phyloP scores from a whole-genome alignment of 192 early-diverging fungal genomes.

The Spizellomyces sp. region DNA sequence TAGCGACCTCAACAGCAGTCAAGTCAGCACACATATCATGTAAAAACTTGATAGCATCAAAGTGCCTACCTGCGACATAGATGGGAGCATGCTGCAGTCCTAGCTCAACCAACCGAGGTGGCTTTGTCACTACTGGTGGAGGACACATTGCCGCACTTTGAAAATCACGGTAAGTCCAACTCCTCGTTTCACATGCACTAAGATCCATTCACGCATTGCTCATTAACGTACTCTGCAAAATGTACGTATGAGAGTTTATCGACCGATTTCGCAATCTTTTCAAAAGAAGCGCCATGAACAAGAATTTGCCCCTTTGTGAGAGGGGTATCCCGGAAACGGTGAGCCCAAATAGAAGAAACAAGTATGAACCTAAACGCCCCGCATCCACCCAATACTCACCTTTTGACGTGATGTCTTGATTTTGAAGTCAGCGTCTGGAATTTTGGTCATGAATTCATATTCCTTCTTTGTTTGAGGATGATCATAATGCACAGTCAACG shows the following conservation, averaged over 20 bases:
- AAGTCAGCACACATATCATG: background rate
- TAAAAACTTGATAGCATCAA: background rate
- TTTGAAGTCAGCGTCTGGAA: constrained; percentile 56
- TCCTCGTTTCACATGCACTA: background rate
- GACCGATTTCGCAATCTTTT: constrained; percentile 40
- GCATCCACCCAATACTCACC: constrained; percentile 28
- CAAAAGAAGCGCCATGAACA: constrained; percentile 35
- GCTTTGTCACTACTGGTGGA: constrained; percentile 10
- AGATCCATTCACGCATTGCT: background rate
- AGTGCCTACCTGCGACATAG: constrained; percentile 32
- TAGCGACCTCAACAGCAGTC: constrained; percentile 49
- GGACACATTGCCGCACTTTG: constrained; percentile 16
- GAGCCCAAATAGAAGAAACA: background rate
- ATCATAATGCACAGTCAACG: constrained; percentile 52
- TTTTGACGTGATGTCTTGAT: constrained; percentile 57
- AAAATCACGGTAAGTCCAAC: constrained; percentile 4
- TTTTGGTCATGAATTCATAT: constrained; percentile 61
- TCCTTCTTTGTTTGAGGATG: constrained; percentile 60
- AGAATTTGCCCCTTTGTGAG: constrained; percentile 12
- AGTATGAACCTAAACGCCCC: background rate
- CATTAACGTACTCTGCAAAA: constrained; percentile 19
- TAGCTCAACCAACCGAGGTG: background rate
- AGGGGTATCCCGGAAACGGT: background rate
- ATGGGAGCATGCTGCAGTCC: constrained; percentile 27
- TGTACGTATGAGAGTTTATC: constrained; percentile 26